These are phyloP conservation scores for Erodium trifolium DNA, from an alignment of 441 rosid species.

Conservation along the genomic window DNA sequence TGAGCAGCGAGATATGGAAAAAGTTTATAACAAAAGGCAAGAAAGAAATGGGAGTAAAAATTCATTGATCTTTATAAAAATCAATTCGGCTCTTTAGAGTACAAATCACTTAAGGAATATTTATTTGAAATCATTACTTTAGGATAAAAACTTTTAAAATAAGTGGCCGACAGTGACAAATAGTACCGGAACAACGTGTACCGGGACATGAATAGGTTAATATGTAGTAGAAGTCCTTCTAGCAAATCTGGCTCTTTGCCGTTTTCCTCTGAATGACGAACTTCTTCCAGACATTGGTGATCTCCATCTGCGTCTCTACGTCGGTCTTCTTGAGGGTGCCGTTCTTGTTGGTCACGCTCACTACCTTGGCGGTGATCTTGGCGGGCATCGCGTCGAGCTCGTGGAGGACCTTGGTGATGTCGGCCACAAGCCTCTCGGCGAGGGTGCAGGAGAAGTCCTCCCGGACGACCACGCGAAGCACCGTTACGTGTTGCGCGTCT, in stretches of 20 bases:
- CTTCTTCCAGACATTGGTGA: slow-evolving; percentile 62
- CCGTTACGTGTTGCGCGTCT: slow-evolving; percentile 78
- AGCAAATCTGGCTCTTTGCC: slow-evolving; percentile 39
- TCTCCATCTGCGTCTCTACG: slow-evolving; percentile 58
- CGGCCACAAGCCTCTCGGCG: slow-evolving; percentile 72
- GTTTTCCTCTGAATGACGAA: slow-evolving; percentile 50
- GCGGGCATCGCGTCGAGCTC: slow-evolving; percentile 67
- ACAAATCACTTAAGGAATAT: too few relatives aligned
- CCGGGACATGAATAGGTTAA: too few relatives aligned
- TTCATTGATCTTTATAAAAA: too few relatives aligned
- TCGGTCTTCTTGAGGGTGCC: slow-evolving; percentile 58
- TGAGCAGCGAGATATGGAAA: too few relatives aligned
- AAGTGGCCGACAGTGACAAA: too few relatives aligned
- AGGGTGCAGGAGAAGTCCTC: slow-evolving; percentile 82
- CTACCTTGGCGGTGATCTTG: slow-evolving; percentile 34
- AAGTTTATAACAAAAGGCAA: too few relatives aligned
- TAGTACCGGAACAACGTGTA: too few relatives aligned
- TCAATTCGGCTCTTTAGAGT: too few relatives aligned
- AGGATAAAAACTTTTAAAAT: too few relatives aligned
- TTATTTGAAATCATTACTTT: too few relatives aligned
- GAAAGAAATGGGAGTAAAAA: too few relatives aligned
- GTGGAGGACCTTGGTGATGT: slow-evolving; percentile 60
- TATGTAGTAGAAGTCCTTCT: too few relatives aligned
- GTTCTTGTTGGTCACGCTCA: slow-evolving; percentile 21
- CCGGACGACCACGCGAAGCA: slow-evolving; percentile 72